Evolutionary conservation across 116 monocot genomes (phyloP), one percentile per base, ranked within the genome.

Genomic region (Trichopus zeylanicus): DNA sequence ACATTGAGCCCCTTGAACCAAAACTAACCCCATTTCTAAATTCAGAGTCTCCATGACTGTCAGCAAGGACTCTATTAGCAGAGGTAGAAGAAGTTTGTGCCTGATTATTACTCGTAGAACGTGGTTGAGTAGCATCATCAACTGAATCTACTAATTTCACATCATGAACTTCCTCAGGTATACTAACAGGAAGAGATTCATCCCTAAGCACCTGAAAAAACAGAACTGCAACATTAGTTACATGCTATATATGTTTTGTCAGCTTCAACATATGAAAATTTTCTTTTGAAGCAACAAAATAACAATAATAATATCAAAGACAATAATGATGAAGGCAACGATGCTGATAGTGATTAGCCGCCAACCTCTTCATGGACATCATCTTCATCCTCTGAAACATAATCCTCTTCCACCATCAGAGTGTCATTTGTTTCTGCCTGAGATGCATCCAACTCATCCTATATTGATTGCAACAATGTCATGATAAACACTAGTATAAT

Each of bases 331-430:
- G n/a, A n/a, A n/a, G n/a, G n/a, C n/a, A n/a, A n/a, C n/a, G n/a
- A n/a, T n/a, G n/a, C n/a, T n/a, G n/a, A n/a, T n/a, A n/a, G n/a
- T n/a, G n/a, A n/a, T n/a, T 6, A 31, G 21, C 24, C 49, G 21
- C 24, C 47, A 57, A 91, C 87, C 71, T 73, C 82, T 20, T 91
- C 91, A 53, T 84, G 82, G 49, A 87, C 91, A 75, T 88, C 82
- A 64, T 98, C 91, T 57, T 97, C 97, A 76, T 95, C 95, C 51
- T 98, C 98, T 28, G 91, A 91, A 6, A 82, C 53, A 64, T 87
- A 91, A 75, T 98, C 88, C 31, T 93, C 98, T 58, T 88, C 88
- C 64, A 98, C 82, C 75, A 98, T 85, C 68, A 98, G 48, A 71
- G 79, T 66, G 57, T 98, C 85, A 74, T 98, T 91, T 34, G 91